These are phyloP conservation scores for Fusarium sp. DNA, from an alignment of 2,329 filamentous ascomycete species.

Conservation along the genomic window DNA sequence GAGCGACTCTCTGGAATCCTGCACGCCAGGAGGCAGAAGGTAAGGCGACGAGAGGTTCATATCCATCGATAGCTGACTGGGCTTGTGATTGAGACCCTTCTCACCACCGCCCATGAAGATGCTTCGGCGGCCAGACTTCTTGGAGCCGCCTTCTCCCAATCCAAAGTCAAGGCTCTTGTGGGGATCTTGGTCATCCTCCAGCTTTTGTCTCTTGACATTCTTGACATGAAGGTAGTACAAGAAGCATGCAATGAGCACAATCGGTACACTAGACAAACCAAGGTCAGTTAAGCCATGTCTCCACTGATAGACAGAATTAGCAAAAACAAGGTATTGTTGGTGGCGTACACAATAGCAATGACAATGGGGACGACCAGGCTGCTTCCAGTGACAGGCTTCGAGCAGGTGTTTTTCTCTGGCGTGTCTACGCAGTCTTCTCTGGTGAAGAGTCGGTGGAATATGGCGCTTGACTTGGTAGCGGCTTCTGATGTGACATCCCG, in stretches of 20 bases:
- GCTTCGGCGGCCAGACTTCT: conserved; percentile 51
- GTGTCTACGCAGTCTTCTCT: conserved; percentile 35
- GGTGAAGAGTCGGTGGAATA: conserved; percentile 37
- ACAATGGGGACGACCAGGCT: conserved; percentile 72
- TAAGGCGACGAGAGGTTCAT: conserved; percentile 87
- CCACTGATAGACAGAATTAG: conserved; percentile 5
- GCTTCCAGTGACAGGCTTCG: conserved; percentile 65
- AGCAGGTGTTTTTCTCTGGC: conserved; percentile 58
- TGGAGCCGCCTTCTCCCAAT: conserved; percentile 62
- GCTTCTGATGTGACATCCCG: conserved; percentile 28
- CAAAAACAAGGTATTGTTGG: conserved; percentile 3
- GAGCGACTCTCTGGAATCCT: conserved; percentile 85
- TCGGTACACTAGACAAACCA: conserved; percentile 71
- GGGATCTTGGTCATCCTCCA: conserved; percentile 86
- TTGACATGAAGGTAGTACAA: conserved; percentile 83
- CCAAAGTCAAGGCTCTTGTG: conserved; percentile 95
- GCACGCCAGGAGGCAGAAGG: conserved; percentile 84
- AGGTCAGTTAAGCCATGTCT: conserved; percentile 33
- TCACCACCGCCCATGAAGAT: conserved; percentile 62
- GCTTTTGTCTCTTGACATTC: conserved; percentile 74
- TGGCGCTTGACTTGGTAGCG: conserved; percentile 15
- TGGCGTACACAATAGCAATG: conserved; percentile 75
- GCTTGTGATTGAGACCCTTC: conserved; percentile 58
- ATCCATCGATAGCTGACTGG: conserved; percentile 73
- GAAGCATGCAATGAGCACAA: conserved; percentile 72